phyloP scores from a whole-genome alignment of 192 early-diverging fungal genomes.

The Backusella morwellensis region DNA sequence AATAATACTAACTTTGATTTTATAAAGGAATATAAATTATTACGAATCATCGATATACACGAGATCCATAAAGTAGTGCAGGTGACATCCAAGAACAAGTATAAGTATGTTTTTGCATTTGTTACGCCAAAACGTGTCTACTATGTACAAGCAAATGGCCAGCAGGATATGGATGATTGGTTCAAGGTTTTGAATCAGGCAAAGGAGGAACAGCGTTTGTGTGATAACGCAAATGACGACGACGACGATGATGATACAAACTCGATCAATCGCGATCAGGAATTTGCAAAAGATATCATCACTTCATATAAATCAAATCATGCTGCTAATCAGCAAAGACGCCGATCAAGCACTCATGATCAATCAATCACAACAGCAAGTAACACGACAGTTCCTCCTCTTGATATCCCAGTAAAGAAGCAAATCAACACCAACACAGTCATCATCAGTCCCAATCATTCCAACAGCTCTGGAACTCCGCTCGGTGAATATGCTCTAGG shows the following conservation, averaged over 20 bases:
- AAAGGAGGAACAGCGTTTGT: conserved; percentile 27
- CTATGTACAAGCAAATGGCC: conserved; percentile 60
- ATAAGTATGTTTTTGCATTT: conserved; percentile 69
- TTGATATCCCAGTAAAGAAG: conserved; percentile 20
- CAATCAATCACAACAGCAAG: not conserved
- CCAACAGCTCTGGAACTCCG: not conserved
- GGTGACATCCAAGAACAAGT: conserved; percentile 62
- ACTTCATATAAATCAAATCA: conserved; percentile 30
- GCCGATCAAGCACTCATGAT: conserved; percentile 7
- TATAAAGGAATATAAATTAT: conserved; percentile 72
- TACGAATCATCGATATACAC: conserved; percentile 68
- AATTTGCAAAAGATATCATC: conserved; percentile 32
- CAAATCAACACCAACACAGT: not conserved
- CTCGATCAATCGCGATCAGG: conserved; percentile 25
- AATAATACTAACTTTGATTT: not conserved
- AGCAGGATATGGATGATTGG: conserved; percentile 69
- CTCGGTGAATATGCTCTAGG: conserved; percentile 19
- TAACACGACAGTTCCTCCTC: conserved; percentile 10
- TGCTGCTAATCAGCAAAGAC: conserved; percentile 11
- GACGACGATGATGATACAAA: conserved; percentile 23
- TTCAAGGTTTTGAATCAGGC: conserved; percentile 66
- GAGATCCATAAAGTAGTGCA: conserved; percentile 71
- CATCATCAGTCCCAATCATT: conserved; percentile 3
- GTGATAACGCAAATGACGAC: conserved; percentile 11
- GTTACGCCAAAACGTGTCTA: conserved; percentile 72